A percentile compares a stretch with the other conserved stretches of the same genome.
Conservation (phyloP, 73 alveolate genomes). For the Symbiodinium natans region DNA sequence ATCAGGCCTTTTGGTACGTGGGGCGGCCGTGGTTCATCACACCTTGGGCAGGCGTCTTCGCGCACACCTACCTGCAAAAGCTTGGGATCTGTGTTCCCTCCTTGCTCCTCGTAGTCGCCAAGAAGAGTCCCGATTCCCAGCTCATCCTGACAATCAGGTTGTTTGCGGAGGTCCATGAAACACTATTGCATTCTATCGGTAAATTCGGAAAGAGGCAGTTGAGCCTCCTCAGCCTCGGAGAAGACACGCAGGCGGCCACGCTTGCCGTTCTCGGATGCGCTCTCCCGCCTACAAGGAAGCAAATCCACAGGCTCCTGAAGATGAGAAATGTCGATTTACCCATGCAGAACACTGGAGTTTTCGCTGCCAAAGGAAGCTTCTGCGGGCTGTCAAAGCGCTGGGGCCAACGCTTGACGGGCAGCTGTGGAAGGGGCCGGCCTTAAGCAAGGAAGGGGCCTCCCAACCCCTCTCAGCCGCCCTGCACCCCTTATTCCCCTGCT, state of each 20-base stretch:
- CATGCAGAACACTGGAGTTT: too few relatives aligned
- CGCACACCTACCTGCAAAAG: not conserved
- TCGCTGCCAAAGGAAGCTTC: not conserved
- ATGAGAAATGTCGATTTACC: too few relatives aligned
- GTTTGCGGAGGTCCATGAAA: too few relatives aligned
- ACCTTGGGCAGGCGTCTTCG: not conserved
- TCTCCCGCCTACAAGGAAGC: slow-evolving; percentile 32
- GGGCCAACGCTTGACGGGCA: not conserved
- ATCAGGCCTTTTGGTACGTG: slow-evolving; percentile 56
- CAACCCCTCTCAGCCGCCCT: too few relatives aligned
- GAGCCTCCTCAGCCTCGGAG: slow-evolving; percentile 69
- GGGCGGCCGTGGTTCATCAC: slow-evolving; percentile 73
- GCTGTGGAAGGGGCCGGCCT: not conserved
- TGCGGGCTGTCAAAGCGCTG: not conserved
- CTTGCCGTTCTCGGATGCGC: not conserved
- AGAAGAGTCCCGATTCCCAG: slow-evolving; percentile 55
- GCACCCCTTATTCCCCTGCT: too few relatives aligned
- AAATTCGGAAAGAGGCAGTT: not conserved
- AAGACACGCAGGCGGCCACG: slow-evolving; percentile 45
- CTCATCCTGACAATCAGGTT: slow-evolving; percentile 45
- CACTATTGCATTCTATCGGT: too few relatives aligned
- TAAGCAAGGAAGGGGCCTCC: too few relatives aligned
- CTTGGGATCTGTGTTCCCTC: not conserved
- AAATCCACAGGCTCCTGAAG: too few relatives aligned
- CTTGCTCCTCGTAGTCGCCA: slow-evolving; percentile 71